A percentile compares a stretch with the other conserved stretches of the same genome.
Evolutionary conservation across 768 basidiomycete genomes (phyloP).

Genomic region (Lactifluus pinguis): DNA sequence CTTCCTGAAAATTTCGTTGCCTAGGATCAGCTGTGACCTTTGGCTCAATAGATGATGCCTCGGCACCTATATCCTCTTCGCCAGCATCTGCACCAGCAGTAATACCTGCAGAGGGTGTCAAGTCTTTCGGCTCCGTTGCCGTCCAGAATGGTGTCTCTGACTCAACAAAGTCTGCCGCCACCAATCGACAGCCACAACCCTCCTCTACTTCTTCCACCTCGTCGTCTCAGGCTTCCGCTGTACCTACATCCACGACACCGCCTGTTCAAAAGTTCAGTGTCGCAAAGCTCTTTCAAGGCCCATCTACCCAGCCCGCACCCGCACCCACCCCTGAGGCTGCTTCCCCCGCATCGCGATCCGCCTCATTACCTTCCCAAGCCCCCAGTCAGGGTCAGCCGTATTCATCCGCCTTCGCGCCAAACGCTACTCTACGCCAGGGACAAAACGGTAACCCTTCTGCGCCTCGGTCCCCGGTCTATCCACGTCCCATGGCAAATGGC

Average conservation of each 20-base stretch:
- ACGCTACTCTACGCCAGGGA: constrained; percentile 13
- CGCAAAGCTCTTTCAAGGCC: constrained; percentile 52
- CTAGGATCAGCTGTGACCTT: constrained; percentile 69
- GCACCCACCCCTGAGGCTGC: constrained; percentile 20
- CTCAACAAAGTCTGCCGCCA: constrained; percentile 14
- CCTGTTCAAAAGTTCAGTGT: constrained; percentile 38
- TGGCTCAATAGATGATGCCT: constrained; percentile 80
- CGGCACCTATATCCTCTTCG: constrained; percentile 72
- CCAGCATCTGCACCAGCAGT: constrained; percentile 58
- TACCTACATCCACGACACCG: constrained; percentile 19
- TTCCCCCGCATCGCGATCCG: constrained; percentile 40
- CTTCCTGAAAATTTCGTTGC: constrained; percentile 9
- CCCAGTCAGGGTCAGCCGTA: constrained; percentile 8
- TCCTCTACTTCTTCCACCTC: constrained; percentile 28
- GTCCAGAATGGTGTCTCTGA: constrained; percentile 35
- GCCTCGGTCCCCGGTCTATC: constrained; percentile 57
- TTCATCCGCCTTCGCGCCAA: constrained; percentile 6
- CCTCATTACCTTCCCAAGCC: constrained; percentile 40
- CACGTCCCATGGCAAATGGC: constrained; percentile 46
- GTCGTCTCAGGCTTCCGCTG: constrained; percentile 20
- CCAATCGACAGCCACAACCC: constrained; percentile 18
- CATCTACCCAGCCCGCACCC: constrained; percentile 20
- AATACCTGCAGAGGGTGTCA: constrained; percentile 59
- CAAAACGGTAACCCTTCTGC: constrained; percentile 15
- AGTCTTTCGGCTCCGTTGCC: constrained; percentile 70